Percentiles rank a stretch among this genome's conserved stretches.
Conservation (phyloP, 2,329 filamentous ascomycete genomes). For the Huntiella omanensis region DNA sequence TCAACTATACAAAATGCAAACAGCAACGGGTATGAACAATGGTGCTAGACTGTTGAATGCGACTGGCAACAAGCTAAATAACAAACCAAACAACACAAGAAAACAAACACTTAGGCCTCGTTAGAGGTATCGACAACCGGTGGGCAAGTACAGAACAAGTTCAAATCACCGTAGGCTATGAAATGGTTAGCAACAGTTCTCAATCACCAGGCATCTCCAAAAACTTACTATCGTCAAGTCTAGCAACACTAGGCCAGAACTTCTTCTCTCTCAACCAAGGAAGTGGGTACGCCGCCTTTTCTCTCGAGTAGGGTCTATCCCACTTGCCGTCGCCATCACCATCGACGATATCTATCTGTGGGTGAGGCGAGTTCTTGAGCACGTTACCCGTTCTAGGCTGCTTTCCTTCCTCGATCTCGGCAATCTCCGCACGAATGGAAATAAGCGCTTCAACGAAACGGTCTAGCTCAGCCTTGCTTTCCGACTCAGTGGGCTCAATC, state of each 20-base stretch:
- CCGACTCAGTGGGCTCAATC: conserved; percentile 93
- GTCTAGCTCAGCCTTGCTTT: conserved; percentile 81
- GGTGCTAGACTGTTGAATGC: conserved; percentile 3
- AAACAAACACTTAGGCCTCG: conserved; percentile 11
- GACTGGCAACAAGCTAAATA: background rate
- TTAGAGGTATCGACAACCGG: conserved; percentile 50
- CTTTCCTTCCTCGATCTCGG: conserved; percentile 61
- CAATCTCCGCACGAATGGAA: conserved; percentile 69
- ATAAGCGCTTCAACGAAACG: conserved; percentile 84
- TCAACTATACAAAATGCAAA: conserved; percentile 7
- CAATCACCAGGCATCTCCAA: background rate
- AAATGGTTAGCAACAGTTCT: conserved; percentile 1
- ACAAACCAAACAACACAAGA: conserved; percentile 7
- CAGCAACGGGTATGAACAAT: conserved; percentile 5
- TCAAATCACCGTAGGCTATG: conserved; percentile 69
- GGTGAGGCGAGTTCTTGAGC: conserved; percentile 77
- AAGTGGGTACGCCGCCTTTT: conserved; percentile 74
- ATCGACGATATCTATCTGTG: conserved; percentile 57
- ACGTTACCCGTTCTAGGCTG: conserved; percentile 62
- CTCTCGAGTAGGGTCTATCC: conserved; percentile 63
- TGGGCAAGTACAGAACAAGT: conserved; percentile 87
- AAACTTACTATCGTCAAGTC: conserved; percentile 68
- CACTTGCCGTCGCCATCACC: conserved; percentile 40
- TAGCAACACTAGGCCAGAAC: conserved; percentile 81
- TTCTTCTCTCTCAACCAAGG: conserved; percentile 81